These are phyloP conservation scores for Cladobotryum mycophilum DNA, from an alignment of 2,329 filamentous ascomycete genomes.

Conservation along the genomic window DNA sequence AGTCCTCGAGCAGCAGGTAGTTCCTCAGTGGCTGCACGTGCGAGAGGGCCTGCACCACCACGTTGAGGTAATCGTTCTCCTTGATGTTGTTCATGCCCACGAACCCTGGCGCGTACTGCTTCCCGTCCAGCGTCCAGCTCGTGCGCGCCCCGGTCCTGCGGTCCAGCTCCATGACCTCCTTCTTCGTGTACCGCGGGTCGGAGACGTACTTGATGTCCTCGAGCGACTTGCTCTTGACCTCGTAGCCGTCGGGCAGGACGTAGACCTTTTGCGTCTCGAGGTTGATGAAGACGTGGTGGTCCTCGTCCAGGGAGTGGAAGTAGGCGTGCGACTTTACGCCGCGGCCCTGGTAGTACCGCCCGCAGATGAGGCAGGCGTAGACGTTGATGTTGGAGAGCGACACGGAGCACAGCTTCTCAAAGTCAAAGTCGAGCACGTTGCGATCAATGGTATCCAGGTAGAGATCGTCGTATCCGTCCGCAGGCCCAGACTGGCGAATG, in stretches of 20 bases:
- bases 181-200: conserved; percentile 76
- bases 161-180: conserved; percentile 77
- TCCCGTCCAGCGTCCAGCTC: conserved; percentile 73
- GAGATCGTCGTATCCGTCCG: conserved; percentile 86
- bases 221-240: conserved; percentile 87
- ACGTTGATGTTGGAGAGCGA: conserved; percentile 98
- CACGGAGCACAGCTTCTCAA: conserved; percentile 95
- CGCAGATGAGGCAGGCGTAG: conserved; percentile 93
- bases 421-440: conserved; percentile 91
- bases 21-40: conserved; percentile 88
- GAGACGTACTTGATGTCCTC: conserved; percentile 98
- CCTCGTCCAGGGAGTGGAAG: conserved; percentile 91
- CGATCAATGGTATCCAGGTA: conserved; percentile 97
- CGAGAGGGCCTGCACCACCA: conserved; percentile 82
- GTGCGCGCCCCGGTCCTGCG: conserved; percentile 49
- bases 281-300: conserved; percentile 97
- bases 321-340: conserved; percentile 94
- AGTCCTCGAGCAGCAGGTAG: conserved; percentile 82
- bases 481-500: conserved; percentile 67
- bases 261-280: conserved; percentile 90
- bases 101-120: conserved; percentile 86
- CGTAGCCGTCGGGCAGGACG: conserved; percentile 91
- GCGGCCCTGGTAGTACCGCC: conserved; percentile 94
- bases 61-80: conserved; percentile 97
- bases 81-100: conserved; percentile 99